Base-by-base conservation (phyloP, 352 stramenopile genomes). In the Globisporangium uncinulatum region DNA sequence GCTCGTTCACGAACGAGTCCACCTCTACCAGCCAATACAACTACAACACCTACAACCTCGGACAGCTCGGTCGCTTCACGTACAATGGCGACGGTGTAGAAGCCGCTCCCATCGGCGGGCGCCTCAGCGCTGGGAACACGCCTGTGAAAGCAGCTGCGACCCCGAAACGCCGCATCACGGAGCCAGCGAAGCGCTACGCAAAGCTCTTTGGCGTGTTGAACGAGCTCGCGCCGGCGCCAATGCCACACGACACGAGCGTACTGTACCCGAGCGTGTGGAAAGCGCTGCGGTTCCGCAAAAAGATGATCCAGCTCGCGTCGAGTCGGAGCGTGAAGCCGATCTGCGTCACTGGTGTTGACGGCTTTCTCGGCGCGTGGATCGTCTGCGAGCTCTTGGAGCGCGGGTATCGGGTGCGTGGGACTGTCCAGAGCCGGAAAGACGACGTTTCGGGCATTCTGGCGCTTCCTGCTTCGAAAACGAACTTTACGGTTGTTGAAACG, bases 241-340 rank as follows among this genome's bases (percentile, higher is more conserved):
- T 51, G 14, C 44, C 59, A 1, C 37, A 52, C 13, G 53, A 65
- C 47, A 55, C 54, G 52, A 55, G 36, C 14, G 45, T 59, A 2
- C 88, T 95, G 83, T 95, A 95, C 58, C 66, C 76, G 19, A 72
- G 57, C 20, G 85, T 95, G 43, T 95, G 85, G 85, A 91, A 93
- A 63, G 54, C 69, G 50, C 64, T 95, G 53, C 70, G 79, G 39
- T 95, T 92, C 63, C 79, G 78, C 32, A 92, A 92, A 65, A 89
- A 90, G 59, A 81, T 86, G 50, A 85, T 93, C 55, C 77, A 84
- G 54, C 62, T 93, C 3, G 82, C 82, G 13, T 86, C 79, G 1
- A 88, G 73, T 56, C 65, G 78, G 19, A 91, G 70, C 53, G 73
- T 87, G 24, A 93, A 93, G 32, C 85, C 85, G 20, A 87, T 95